Evolutionary conservation across 768 basidiomycete species (phyloP).

Genomic region (Lactarius psammicola): DNA sequence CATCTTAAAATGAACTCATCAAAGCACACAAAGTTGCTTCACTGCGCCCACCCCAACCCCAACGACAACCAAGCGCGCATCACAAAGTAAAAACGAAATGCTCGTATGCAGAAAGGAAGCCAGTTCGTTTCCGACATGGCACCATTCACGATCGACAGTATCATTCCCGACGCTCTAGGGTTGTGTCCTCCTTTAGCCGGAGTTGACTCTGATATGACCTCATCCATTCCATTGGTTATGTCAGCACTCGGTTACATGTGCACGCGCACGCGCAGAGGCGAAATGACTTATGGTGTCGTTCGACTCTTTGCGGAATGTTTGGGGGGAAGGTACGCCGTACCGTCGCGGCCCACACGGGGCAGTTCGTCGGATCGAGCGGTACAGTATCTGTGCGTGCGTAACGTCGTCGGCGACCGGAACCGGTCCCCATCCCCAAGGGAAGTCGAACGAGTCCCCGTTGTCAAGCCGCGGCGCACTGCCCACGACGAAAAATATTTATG

Average conservation of each 20-base stretch:
- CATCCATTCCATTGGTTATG: neutral
- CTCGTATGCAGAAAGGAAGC: neutral
- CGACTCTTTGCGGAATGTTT: slow-evolving; percentile 55
- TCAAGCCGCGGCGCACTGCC: slow-evolving; percentile 57
- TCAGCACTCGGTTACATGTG: slow-evolving; percentile 32
- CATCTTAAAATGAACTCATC: neutral
- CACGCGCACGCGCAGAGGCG: neutral
- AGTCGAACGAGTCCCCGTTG: slow-evolving; percentile 43
- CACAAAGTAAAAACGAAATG: neutral
- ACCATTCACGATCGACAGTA: slow-evolving; percentile 36
- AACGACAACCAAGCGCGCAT: neutral
- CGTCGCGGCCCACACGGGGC: slow-evolving; percentile 56
- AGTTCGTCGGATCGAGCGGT: slow-evolving; percentile 49
- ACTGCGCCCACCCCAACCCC: neutral
- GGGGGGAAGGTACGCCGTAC: slow-evolving; percentile 45
- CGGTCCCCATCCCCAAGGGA: neutral
- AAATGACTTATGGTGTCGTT: slow-evolving; percentile 46
- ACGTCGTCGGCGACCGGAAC: neutral
- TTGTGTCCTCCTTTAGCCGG: slow-evolving; percentile 52
- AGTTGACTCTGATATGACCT: slow-evolving; percentile 57
- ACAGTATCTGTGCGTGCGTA: slow-evolving; percentile 40
- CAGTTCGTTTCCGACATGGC: neutral
- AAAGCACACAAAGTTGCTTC: neutral
- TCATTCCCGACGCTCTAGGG: slow-evolving; percentile 30
- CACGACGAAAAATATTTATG: slow-evolving; percentile 41